Percentiles rank a stretch among this genome's conserved stretches.
These are phyloP conservation scores for Sclerotinia sclerotiorum DNA, from an alignment of 2,329 filamentous ascomycete genomes.

Conservation along the genomic window DNA sequence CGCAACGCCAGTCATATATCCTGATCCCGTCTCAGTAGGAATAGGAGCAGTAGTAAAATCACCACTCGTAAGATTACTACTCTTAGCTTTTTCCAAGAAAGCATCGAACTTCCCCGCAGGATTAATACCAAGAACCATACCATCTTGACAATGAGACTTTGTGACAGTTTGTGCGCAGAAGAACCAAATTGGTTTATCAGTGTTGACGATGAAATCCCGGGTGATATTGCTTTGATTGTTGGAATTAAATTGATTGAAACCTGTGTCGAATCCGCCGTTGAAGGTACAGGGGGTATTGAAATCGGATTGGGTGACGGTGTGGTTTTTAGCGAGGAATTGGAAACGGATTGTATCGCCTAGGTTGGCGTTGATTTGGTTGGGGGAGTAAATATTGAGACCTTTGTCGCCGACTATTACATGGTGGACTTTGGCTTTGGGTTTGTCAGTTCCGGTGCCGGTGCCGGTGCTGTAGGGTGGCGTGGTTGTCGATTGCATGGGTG, in stretches of 20 bases:
- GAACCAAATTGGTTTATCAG: conserved; percentile 1
- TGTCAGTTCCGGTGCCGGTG: background rate
- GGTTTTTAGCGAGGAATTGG: conserved; percentile 68
- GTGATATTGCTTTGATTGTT: background rate
- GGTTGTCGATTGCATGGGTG: background rate
- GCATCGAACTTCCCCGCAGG: background rate
- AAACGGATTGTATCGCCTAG: conserved; percentile 70
- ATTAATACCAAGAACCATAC: conserved; percentile 19
- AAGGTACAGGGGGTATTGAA: conserved; percentile 63
- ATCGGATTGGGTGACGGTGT: conserved; percentile 69
- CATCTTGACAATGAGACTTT: background rate
- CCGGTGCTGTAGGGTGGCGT: background rate
- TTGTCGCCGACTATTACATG: conserved; percentile 1
- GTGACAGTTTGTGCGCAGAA: conserved; percentile 6
- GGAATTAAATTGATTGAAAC: conserved; percentile 16
- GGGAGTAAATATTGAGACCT: conserved; percentile 48
- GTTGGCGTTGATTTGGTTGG: conserved; percentile 56
- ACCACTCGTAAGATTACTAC: background rate
- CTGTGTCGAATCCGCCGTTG: conserved; percentile 65
- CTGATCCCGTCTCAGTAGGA: no score
- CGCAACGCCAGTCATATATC: no score
- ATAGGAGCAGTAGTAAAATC: no score
- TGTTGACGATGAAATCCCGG: background rate
- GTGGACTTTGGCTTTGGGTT: background rate
- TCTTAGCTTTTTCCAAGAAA: conserved; percentile 6